These are phyloP conservation scores for Aspergillus felis DNA, from an alignment of 2,329 filamentous ascomycete genomes.

Conservation along the genomic window DNA sequence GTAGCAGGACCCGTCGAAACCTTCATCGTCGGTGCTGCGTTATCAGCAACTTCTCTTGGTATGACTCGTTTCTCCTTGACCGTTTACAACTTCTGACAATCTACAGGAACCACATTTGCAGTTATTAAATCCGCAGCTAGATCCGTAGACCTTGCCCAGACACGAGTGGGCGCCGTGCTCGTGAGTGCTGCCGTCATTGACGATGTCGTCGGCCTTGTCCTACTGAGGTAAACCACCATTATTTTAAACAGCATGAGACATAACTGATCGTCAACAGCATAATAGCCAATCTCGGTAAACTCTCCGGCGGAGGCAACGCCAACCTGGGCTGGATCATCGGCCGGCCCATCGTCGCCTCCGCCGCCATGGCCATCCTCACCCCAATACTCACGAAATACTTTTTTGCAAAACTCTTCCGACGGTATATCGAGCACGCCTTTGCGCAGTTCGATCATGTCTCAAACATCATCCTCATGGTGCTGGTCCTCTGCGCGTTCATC, in stretches of 20 bases:
- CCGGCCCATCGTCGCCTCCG: conserved; percentile 37
- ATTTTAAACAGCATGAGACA: background rate
- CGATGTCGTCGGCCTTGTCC: conserved; percentile 45
- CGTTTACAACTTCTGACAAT: background rate
- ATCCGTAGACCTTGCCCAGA: conserved; percentile 40
- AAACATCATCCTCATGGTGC: conserved; percentile 34
- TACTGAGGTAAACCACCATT: conserved; percentile 17
- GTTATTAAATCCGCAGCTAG: conserved; percentile 28
- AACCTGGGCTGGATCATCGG: conserved; percentile 38
- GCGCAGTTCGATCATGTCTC: conserved; percentile 31
- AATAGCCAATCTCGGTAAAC: conserved; percentile 27
- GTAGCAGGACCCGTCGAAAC: conserved; percentile 27
- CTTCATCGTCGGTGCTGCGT: conserved; percentile 28
- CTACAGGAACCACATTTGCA: conserved; percentile 26
- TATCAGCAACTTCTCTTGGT: conserved; percentile 30
- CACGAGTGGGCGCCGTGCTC: conserved; percentile 43
- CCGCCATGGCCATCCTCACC: conserved; percentile 32
- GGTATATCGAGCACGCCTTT: conserved; percentile 32
- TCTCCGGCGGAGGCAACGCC: conserved; percentile 13
- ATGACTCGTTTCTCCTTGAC: background rate
- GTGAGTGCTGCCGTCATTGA: conserved; percentile 47
- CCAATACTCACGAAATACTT: conserved; percentile 37
- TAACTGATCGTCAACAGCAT: conserved; percentile 18
- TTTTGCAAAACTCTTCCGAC: conserved; percentile 37
- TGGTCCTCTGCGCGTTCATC: conserved; percentile 30